A percentile compares a stretch with the other conserved stretches of the same genome.
Evolutionary conservation across 2,329 filamentous ascomycete species (phyloP).

Genomic region (Rachicladosporium sp.): DNA sequence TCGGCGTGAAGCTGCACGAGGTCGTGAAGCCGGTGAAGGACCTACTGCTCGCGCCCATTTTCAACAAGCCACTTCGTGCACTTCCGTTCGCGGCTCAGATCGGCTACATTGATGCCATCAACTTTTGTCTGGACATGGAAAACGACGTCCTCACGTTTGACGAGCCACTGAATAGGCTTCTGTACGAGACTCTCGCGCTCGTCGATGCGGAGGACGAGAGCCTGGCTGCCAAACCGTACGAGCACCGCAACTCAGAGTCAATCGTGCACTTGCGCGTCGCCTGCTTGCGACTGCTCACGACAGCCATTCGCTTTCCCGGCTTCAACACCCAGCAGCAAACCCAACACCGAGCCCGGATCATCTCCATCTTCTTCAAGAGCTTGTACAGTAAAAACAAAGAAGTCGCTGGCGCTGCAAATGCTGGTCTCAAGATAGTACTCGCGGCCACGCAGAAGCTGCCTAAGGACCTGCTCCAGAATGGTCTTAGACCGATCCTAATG

Average conservation of each 20-base stretch:
- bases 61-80: constrained; percentile 84
- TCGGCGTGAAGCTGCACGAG: constrained; percentile 71
- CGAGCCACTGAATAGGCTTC: constrained; percentile 74
- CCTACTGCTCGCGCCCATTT: constrained; percentile 78
- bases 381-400: constrained; percentile 86
- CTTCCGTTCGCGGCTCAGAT: constrained; percentile 93
- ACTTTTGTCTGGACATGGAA: constrained; percentile 83
- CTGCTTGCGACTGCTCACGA: constrained; percentile 84
- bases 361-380: constrained; percentile 95
- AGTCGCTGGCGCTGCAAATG: constrained; percentile 87
- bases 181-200: constrained; percentile 86
- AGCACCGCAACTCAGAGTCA: constrained; percentile 89
- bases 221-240: constrained; percentile 78
- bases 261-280: constrained; percentile 87
- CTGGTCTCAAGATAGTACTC: constrained; percentile 76
- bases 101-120: constrained; percentile 95
- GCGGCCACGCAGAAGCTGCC: constrained; percentile 82
- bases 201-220: constrained; percentile 92
- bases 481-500: constrained; percentile 85
- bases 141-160: constrained; percentile 84
- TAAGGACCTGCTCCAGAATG: constrained; percentile 88
- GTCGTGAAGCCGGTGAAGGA: constrained; percentile 84
- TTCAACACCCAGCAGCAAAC: constrained; percentile 56
- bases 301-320: constrained; percentile 84
- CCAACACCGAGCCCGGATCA: constrained; percentile 50